Conservation (phyloP, 495 filamentous ascomycete species). For the Podospora pseudoanserina region DNA sequence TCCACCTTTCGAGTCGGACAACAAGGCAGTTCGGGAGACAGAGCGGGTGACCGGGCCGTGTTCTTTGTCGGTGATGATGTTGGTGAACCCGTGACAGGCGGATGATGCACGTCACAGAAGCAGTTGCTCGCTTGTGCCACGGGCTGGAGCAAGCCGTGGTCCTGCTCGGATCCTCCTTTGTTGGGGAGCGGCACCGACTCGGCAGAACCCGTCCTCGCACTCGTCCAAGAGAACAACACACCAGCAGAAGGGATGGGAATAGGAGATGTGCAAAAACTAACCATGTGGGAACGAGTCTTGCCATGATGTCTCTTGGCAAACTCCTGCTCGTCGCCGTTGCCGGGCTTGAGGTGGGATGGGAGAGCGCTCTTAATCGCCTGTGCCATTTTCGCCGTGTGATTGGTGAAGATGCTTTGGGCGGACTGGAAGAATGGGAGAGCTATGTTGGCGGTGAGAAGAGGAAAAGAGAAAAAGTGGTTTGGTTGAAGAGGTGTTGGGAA, state of each 20-base stretch:
- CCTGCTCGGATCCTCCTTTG: not conserved
- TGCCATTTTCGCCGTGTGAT: constrained; percentile 56
- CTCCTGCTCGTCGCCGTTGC: constrained; percentile 50
- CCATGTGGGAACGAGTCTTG: constrained; percentile 94
- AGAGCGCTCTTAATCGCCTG: constrained; percentile 62
- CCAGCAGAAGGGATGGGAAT: constrained; percentile 2
- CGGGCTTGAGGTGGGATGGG: constrained; percentile 74
- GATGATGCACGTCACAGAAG: constrained; percentile 13
- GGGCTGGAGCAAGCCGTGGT: not conserved
- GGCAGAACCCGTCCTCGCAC: not conserved
- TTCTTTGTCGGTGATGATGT: not conserved
- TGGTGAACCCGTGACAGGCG: constrained; percentile 7
- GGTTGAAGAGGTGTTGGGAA: not conserved
- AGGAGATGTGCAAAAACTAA: constrained; percentile 51
- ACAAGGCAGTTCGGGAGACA: not conserved
- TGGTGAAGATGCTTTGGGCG: constrained; percentile 4
- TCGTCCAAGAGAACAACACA: not conserved
- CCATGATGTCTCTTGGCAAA: constrained; percentile 76
- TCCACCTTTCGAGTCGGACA: not conserved
- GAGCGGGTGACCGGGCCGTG: not conserved
- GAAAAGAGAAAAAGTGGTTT: constrained; percentile 8
- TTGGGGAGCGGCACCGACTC: not conserved
- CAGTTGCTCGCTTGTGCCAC: constrained; percentile 10
- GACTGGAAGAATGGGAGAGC: constrained; percentile 4
- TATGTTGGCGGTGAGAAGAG: not conserved